These are phyloP conservation scores for Coprinopsis cinerea DNA, from an alignment of 768 basidiomycete species.

Conservation along the genomic window DNA sequence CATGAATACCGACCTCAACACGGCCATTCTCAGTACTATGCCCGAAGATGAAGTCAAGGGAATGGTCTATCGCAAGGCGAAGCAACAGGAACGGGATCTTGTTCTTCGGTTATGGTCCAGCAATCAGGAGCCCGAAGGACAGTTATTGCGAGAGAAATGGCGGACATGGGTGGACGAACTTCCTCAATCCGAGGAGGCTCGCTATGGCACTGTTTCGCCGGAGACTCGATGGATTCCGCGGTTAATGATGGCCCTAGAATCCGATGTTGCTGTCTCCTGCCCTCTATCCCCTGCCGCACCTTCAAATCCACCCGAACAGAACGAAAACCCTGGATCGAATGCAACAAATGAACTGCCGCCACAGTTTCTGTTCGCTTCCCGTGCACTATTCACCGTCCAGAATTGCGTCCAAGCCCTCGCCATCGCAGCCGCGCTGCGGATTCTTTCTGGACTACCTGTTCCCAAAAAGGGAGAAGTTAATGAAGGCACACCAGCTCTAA, in stretches of 20 bases:
- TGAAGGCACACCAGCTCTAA: background rate
- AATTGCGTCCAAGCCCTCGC: conserved; percentile 68
- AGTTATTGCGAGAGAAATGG: conserved; percentile 27
- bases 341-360: conserved; percentile 50
- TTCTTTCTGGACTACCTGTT: conserved; percentile 43
- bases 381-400: conserved; percentile 52
- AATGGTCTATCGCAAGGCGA: conserved; percentile 48
- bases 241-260: conserved; percentile 39
- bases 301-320: background rate
- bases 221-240: conserved; percentile 40
- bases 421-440: conserved; percentile 54
- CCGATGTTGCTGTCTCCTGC: conserved; percentile 35
- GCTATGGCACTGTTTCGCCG: background rate
- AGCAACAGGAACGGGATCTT: conserved; percentile 45
- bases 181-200: background rate
- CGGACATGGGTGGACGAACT: conserved; percentile 24
- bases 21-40: conserved; percentile 61
- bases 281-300: conserved; percentile 19
- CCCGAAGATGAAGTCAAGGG: conserved; percentile 51
- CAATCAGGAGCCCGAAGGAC: conserved; percentile 11
- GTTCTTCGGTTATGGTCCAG: conserved; percentile 47
- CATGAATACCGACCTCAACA: conserved; percentile 68
- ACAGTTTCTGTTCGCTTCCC: conserved; percentile 55
- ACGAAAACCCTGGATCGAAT: background rate
- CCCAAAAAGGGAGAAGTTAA: background rate